phyloP scores from a whole-genome alignment of 2,329 filamentous ascomycete genomes.

The Hypoxylon sp. region DNA sequence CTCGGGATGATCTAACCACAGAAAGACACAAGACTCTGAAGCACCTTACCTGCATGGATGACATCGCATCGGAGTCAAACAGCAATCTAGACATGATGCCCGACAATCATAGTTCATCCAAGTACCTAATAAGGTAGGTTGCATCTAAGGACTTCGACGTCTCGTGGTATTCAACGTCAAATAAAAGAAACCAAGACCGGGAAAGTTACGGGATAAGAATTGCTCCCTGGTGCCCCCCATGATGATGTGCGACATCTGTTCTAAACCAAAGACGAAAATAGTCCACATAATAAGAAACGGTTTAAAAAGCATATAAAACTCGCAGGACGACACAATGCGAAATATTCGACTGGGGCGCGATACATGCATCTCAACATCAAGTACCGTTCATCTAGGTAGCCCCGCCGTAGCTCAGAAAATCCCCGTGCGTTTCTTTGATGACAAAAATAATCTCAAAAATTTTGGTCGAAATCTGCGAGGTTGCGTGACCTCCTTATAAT shows the following conservation, averaged over 20 bases:
- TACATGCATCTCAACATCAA: background rate
- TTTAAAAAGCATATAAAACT: background rate
- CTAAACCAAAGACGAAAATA: background rate
- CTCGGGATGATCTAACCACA: background rate
- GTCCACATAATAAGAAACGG: background rate
- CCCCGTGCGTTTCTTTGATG: background rate
- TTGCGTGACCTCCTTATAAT: constrained; percentile 28
- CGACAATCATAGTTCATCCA: constrained; percentile 17
- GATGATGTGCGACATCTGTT: constrained; percentile 3
- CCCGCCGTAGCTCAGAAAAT: background rate
- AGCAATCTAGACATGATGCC: constrained; percentile 28
- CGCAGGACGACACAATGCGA: background rate
- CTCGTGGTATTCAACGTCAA: constrained; percentile 22
- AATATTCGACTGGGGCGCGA: background rate
- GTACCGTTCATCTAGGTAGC: background rate
- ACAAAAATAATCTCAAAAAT: background rate
- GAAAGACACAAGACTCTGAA: constrained; percentile 1
- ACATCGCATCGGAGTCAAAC: constrained; percentile 32
- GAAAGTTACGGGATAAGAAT: constrained; percentile 15
- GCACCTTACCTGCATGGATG: constrained; percentile 22
- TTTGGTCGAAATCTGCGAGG: constrained; percentile 23
- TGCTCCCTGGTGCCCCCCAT: constrained; percentile 16
- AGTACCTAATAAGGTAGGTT: constrained; percentile 41
- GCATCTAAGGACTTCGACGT: constrained; percentile 24
- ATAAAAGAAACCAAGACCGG: constrained; percentile 14